Conservation (phyloP, 2,329 filamentous ascomycete genomes). For the Nannizzia gypsea region DNA sequence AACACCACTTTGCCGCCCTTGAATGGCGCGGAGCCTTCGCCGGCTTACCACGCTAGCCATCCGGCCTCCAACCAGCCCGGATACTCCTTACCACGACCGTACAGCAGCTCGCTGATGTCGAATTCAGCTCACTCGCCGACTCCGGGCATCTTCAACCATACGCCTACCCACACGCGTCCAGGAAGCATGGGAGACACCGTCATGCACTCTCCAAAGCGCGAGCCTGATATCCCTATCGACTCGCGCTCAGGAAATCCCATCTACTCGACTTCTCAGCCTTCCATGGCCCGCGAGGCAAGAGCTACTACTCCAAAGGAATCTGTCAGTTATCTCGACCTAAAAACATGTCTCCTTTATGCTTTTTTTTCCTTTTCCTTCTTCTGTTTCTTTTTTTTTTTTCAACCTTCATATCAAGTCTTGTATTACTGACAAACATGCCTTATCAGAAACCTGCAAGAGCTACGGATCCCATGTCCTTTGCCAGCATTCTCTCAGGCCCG, state of each 20-base stretch:
- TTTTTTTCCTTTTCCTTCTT: neutral
- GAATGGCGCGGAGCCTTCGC: constrained; percentile 28
- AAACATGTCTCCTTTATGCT: neutral
- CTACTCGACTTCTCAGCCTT: constrained; percentile 24
- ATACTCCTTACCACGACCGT: constrained; percentile 26
- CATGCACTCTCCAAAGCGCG: constrained; percentile 33
- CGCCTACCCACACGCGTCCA: constrained; percentile 33
- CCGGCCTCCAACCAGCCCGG: constrained; percentile 19
- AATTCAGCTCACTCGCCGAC: constrained; percentile 26
- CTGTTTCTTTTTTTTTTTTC: neutral
- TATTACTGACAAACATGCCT: neutral
- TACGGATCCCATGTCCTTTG: constrained; percentile 88
- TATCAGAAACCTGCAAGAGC: constrained; percentile 58
- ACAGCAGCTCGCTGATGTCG: constrained; percentile 25
- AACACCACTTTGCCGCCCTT: constrained; percentile 28
- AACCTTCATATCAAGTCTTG: too few species aligned
- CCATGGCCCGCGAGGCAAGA: constrained; percentile 23
- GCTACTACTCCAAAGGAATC: constrained; percentile 30
- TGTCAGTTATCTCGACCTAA: constrained; percentile 23
- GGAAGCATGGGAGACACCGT: constrained; percentile 24
- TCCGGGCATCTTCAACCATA: constrained; percentile 23
- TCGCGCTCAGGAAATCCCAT: constrained; percentile 16
- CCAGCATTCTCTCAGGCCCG: constrained; percentile 77
- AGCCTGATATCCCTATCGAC: constrained; percentile 22
- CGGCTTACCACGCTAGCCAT: constrained; percentile 23